Conservation (phyloP, 305 asterid species). For the Fraxinus xanthoxyloides region DNA sequence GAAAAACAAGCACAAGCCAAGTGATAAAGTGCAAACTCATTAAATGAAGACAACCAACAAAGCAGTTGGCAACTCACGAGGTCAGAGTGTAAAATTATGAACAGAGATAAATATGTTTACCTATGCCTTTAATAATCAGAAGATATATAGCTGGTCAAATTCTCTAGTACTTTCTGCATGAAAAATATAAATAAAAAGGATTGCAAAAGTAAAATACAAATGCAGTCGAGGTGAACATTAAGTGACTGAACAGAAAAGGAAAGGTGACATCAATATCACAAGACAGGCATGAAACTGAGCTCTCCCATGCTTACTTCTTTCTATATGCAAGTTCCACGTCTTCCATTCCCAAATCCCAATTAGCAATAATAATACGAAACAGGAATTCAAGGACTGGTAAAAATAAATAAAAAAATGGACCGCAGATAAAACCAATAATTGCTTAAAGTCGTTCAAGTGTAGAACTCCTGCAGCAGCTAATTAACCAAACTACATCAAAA, state of each 20-base stretch:
- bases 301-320: conserved; percentile 41
- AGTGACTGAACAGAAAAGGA: background rate
- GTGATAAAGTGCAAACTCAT: conserved; percentile 35
- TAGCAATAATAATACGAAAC: background rate
- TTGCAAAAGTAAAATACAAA: conserved; percentile 22
- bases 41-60: conserved; percentile 55
- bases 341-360: background rate
- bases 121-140: conserved; percentile 39
- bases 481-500: conserved; percentile 18
- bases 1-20: conserved; percentile 24
- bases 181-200: conserved; percentile 12
- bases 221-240: conserved; percentile 9
- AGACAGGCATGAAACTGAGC: conserved; percentile 55
- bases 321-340: conserved; percentile 21
- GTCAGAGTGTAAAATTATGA: conserved; percentile 27
- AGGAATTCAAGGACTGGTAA: background rate
- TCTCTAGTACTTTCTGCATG: conserved; percentile 46
- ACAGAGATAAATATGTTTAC: conserved; percentile 38
- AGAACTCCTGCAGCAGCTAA: conserved; percentile 27
- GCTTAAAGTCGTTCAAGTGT: conserved; percentile 9
- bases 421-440: conserved; percentile 30
- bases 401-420: background rate
- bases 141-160: conserved; percentile 32
- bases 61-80: conserved; percentile 66
- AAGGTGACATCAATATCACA: conserved; percentile 47